Base-by-base conservation (phyloP, 2,329 filamentous ascomycete species). In the Scedosporium aurantiacum region DNA sequence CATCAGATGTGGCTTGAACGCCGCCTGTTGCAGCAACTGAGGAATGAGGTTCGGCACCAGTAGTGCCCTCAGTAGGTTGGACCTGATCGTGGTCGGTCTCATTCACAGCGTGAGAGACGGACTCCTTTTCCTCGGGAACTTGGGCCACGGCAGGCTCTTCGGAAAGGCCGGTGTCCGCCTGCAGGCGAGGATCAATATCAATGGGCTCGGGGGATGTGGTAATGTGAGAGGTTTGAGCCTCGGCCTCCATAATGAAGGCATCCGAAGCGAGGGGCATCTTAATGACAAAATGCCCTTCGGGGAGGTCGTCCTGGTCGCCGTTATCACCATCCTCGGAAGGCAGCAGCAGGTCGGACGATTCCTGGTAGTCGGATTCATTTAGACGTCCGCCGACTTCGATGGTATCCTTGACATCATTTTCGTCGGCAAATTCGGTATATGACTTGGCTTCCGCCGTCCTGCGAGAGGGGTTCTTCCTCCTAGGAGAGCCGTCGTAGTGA, bases 381-480 rank as follows among this genome's bases (percentile, higher is more conserved):
- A n/a, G n/a, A 21, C 58, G 58, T 47, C 78, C 77, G 56, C 80
- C 79, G 57, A 83, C 81, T 66, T 83, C 78, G 63, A 84, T 84
- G 14, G 80, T 83, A 67, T 84, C 81, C 67, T 81, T 77, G 28
- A 83, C 78, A 52, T 82, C 77, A 28, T 78, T 78, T 63, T 79
- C 75, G 58, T 79, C 75, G 2, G 66, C 66, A 28, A 70, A 69
- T 59, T 76, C 71, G 12, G 68, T 63, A 41, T 73, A 73, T 57
- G 69, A 64, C 63, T 67, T 69, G 40, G 69, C 56, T 62, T 74
- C 71, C 58, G 70, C 65, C 6, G 70, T 68, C 69, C 75, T 78
- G 63, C 73, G 73, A 61, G 74, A 67, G 43, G 74, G 70, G 64
- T 75, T 74, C 56, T 70, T 70, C 63, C 76, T 74, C 59, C 76